phyloP scores from a whole-genome alignment of 1,139 yeast genomes.

The Hansenula sp. region DNA sequence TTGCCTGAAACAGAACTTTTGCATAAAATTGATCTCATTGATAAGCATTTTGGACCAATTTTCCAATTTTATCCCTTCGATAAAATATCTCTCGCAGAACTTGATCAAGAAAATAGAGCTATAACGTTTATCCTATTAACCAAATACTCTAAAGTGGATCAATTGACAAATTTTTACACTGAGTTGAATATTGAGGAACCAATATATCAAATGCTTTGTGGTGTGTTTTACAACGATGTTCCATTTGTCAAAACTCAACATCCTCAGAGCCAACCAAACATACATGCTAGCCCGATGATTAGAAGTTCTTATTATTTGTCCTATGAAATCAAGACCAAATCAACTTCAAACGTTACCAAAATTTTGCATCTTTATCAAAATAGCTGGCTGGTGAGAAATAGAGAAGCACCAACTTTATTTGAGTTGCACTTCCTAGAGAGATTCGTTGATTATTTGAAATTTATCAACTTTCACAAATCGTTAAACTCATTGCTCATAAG shows the following conservation, averaged over 20 bases:
- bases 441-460: conserved; percentile 33
- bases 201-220: conserved; percentile 20
- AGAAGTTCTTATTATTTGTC: conserved; percentile 27
- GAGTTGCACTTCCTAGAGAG: conserved; percentile 32
- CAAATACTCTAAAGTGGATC: conserved; percentile 8
- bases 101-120: conserved; percentile 14
- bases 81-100: background rate
- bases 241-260: conserved; percentile 15
- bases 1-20: conserved; percentile 9
- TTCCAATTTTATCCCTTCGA: conserved; percentile 6
- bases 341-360: conserved; percentile 23
- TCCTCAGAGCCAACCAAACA: conserved; percentile 6
- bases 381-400: conserved; percentile 25
- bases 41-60: conserved; percentile 7
- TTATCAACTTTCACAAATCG: conserved; percentile 32
- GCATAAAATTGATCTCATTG: conserved; percentile 12
- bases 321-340: conserved; percentile 26
- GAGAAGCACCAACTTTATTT: conserved; percentile 17
- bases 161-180: conserved; percentile 17
- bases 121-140: conserved; percentile 17
- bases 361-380: conserved; percentile 23
- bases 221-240: conserved; percentile 14
- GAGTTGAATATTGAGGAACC: conserved; percentile 16
- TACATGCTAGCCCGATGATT: conserved; percentile 25
- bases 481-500: conserved; percentile 22